Conservation (phyloP, 495 filamentous ascomycete species). For the Tuber aestivum region DNA sequence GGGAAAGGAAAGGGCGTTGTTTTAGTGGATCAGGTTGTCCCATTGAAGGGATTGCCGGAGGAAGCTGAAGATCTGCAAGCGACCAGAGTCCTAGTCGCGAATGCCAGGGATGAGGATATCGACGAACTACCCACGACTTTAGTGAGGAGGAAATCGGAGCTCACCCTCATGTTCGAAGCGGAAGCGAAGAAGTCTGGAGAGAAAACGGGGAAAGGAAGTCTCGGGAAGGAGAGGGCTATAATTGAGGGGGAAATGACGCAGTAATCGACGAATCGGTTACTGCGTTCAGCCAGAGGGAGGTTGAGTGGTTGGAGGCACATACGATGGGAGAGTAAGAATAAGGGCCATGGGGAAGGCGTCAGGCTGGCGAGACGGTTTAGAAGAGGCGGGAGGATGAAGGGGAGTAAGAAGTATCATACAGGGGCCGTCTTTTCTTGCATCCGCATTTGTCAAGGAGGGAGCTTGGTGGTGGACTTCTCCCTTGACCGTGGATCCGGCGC, state of each 20-base stretch:
- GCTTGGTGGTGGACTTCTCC: conserved; percentile 22
- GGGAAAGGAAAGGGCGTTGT: conserved; percentile 32
- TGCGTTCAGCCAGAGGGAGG: background rate
- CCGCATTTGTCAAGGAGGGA: conserved; percentile 20
- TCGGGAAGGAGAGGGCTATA: conserved; percentile 28
- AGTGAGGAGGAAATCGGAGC: conserved; percentile 32
- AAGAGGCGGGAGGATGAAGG: background rate
- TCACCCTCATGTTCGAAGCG: conserved; percentile 32
- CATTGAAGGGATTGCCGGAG: conserved; percentile 32
- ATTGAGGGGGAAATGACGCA: conserved; percentile 24
- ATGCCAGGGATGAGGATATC: conserved; percentile 17
- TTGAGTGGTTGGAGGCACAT: background rate
- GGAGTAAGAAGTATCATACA: conserved; percentile 17
- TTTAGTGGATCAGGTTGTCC: conserved; percentile 35
- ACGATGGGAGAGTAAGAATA: background rate
- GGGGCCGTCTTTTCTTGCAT: conserved; percentile 33
- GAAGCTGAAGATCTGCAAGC: conserved; percentile 14
- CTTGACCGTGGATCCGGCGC: conserved; percentile 24
- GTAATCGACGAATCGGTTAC: conserved; percentile 5
- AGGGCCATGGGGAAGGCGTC: background rate
- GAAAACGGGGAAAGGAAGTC: conserved; percentile 12
- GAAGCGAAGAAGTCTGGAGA: conserved; percentile 29
- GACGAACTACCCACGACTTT: conserved; percentile 22
- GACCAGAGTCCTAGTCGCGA: conserved; percentile 12
- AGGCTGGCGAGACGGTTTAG: conserved; percentile 7